Evolutionary conservation across 805 yeast species (phyloP), one percentile per base, ranked within the genome.

Genomic region (Barnettozyma vustinii): DNA sequence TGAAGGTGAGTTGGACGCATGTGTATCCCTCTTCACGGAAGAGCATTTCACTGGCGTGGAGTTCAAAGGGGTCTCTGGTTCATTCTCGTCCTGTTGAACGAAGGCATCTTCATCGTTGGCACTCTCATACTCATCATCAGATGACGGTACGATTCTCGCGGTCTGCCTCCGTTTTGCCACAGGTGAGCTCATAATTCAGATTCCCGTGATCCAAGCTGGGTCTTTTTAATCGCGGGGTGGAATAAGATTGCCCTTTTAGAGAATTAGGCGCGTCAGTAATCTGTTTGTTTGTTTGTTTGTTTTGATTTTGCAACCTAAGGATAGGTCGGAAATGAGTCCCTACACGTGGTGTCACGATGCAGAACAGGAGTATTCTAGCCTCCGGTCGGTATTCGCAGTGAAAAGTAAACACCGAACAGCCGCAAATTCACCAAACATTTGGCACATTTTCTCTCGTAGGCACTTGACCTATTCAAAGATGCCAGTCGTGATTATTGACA

Each of bases 401-500:
- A 7, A 26, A 26, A 30, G 16, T 13, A 30, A 30, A 30, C 33
- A 30, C n/a, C 12, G 30, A 26, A 3, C 30, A 26, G 3, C 13
- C n/a, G n/a, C n/a, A n/a, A n/a, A n/a, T n/a, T n/a, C n/a, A n/a
- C n/a, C n/a, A n/a, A n/a, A n/a, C n/a, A n/a, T n/a, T n/a, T n/a
- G n/a, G 8, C 25, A 23, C 25, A 23, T 23, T 23, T 23, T 5
- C 25, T 8, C 25, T 23, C 5, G 8, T 23, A 27, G 13, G 32
- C 13, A 5, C 13, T 10, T 27, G 32, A 27, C 8, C 3, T 9
- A 4, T 30, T 30, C n/a, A 15, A 36, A 20, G 23, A 48, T 50
- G 55, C 42, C 45, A 9, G 68, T 67, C 6, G 54, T 92, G 25
- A 80, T 94, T 5, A 67, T 94, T 15, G 99, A 94, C 60, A 94